phyloP scores from a whole-genome alignment of 495 filamentous ascomycete species.

The Penicillium flavigenum region DNA sequence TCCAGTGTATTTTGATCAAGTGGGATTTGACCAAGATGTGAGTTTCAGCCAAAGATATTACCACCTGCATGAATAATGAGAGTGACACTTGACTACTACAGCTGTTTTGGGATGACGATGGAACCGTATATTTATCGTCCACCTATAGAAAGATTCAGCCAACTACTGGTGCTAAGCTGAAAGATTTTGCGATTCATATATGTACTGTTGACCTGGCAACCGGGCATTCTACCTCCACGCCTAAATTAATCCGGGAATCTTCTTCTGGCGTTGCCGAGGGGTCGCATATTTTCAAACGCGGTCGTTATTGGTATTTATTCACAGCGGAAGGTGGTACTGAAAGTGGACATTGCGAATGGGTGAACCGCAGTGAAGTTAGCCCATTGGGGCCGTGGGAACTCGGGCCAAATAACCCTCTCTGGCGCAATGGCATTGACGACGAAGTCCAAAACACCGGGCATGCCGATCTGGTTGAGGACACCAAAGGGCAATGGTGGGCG shows the following conservation, averaged over 20 bases:
- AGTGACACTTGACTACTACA: conserved; percentile 6
- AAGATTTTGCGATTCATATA: conserved; percentile 44
- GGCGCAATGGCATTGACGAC: conserved; percentile 35
- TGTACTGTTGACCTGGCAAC: conserved; percentile 40
- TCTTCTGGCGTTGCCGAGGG: conserved; percentile 58
- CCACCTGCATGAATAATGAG: background rate
- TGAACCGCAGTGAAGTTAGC: conserved; percentile 36
- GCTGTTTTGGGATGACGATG: conserved; percentile 46
- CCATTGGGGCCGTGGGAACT: conserved; percentile 58
- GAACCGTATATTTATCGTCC: conserved; percentile 39
- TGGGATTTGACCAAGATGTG: conserved; percentile 50
- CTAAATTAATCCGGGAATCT: conserved; percentile 55
- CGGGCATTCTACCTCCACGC: conserved; percentile 35
- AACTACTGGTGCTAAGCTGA: conserved; percentile 27
- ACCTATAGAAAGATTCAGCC: conserved; percentile 36
- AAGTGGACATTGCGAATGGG: conserved; percentile 53
- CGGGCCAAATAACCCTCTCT: conserved; percentile 39
- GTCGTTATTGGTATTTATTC: conserved; percentile 66
- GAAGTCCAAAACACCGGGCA: conserved; percentile 45
- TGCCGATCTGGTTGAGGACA: conserved; percentile 48
- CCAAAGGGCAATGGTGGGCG: conserved; percentile 45
- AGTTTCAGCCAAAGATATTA: conserved; percentile 10
- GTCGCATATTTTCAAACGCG: conserved; percentile 64
- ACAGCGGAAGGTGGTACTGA: conserved; percentile 67
- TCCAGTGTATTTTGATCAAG: conserved; percentile 49